A percentile compares a stretch with the other conserved stretches of the same genome.
phyloP scores from a whole-genome alignment of 192 early-diverging fungal species.

The Coemansia javaensis region DNA sequence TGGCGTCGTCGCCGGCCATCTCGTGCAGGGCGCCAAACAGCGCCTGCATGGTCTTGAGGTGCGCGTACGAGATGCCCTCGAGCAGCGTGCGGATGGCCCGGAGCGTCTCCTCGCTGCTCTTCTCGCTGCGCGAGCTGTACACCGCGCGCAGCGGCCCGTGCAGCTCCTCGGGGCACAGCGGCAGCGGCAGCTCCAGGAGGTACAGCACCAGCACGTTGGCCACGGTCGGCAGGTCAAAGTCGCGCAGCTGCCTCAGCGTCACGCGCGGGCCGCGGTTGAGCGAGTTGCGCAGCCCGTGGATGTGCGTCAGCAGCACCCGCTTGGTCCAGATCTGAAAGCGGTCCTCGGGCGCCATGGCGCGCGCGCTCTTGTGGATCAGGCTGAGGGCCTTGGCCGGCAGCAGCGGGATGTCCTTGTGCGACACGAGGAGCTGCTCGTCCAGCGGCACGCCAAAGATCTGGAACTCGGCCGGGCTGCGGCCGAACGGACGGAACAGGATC shows the following conservation, averaged over 20 bases:
- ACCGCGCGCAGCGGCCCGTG: slow-evolving; percentile 64
- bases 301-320: slow-evolving; percentile 51
- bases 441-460: slow-evolving; percentile 75
- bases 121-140: slow-evolving; percentile 50
- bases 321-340: slow-evolving; percentile 60
- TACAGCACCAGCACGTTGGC: slow-evolving; percentile 62
- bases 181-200: slow-evolving; percentile 67
- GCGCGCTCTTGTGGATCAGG: slow-evolving; percentile 53
- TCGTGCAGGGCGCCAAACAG: slow-evolving; percentile 32
- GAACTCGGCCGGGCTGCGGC: slow-evolving; percentile 64
- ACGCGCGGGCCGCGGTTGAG: slow-evolving; percentile 59
- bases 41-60: slow-evolving; percentile 35
- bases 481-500: slow-evolving; percentile 65
- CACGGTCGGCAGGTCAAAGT: slow-evolving; percentile 55
- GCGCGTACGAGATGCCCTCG: slow-evolving; percentile 28
- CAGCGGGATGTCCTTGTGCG: slow-evolving; percentile 57
- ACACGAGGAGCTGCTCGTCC: slow-evolving; percentile 60
- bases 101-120: slow-evolving; percentile 20
- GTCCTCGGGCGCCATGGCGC: slow-evolving; percentile 42
- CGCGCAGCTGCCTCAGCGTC: slow-evolving; percentile 51
- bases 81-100: slow-evolving; percentile 19
- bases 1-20: slow-evolving; percentile 15
- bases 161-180: slow-evolving; percentile 62
- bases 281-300: slow-evolving; percentile 61
- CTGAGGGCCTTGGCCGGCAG: slow-evolving; percentile 59